Base-by-base conservation (phyloP, 805 yeast species). In the Kuraishia hungarica region DNA sequence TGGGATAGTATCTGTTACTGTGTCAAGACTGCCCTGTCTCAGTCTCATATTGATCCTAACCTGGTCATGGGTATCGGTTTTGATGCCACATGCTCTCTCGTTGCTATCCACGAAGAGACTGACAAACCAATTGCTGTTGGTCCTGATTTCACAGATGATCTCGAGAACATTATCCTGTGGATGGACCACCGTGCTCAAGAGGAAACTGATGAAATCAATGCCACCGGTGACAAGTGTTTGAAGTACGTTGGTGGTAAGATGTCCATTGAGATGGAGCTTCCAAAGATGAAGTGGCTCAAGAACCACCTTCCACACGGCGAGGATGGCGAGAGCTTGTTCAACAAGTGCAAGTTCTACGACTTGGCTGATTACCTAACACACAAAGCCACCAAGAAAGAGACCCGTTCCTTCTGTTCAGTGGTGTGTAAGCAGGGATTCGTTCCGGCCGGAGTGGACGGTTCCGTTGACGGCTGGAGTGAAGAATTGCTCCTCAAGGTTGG, bases 191-290 rank as follows among this genome's bases (percentile, higher is more conserved):
- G 99, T 59, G 97, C 98, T 0, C 84, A 78, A 17, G 74, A 76
- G 7, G 97, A 93, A 67, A 91, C 97, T 15, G 74, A 82, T 55
- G 80, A 75, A 55, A 91, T 94, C 68, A 93, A 93, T 70, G 81
- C 85, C 48, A 87, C 97, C 0, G 79, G 80, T 39, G 96, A 90
- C 65, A 82, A 81, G 64, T 82, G 89, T 56, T 77, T 94, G 64
- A 87, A 89, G 67, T 94, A 89, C 67, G 98, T 94, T 20, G 99
- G 99, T 57, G 98, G 98, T 20, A 86, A 84, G 63, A 93, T 94
- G 97, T 91, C 97, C 53, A 87, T 94, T 64, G 99, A 93, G 71
- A 94, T 94, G 98, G 98, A 94, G 67, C 78, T 94, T 60, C 99
- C 99, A 58, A 94, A 94, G 72, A 91, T 90, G 73, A 88, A 89